A percentile compares a stretch with the other conserved stretches of the same genome.
Conservation (phyloP, 2,329 filamentous ascomycete genomes). For the Epichloe sp. region DNA sequence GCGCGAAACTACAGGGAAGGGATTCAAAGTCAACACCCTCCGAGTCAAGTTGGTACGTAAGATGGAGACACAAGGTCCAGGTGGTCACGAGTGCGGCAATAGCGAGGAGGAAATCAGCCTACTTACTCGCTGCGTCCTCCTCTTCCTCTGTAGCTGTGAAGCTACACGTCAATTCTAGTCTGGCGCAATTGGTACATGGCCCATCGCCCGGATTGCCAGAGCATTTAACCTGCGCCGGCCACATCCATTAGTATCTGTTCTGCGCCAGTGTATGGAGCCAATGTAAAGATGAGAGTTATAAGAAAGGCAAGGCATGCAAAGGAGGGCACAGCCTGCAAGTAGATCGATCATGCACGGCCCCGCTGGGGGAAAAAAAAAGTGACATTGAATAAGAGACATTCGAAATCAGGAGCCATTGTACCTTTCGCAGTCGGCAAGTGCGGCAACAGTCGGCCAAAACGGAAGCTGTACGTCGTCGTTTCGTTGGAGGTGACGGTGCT, state of each 20-base stretch:
- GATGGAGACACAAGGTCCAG: not conserved
- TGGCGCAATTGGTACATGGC: constrained; percentile 24
- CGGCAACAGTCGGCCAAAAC: constrained; percentile 20
- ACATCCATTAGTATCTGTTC: not conserved
- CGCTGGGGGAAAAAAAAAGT: not conserved
- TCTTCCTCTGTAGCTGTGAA: constrained; percentile 16
- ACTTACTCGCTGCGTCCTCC: constrained; percentile 12
- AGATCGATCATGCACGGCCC: no score
- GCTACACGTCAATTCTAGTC: constrained; percentile 24
- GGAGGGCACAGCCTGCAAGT: no score
- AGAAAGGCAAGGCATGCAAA: no score
- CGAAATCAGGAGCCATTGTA: constrained; percentile 8
- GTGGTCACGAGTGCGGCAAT: not conserved
- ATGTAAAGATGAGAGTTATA: no score
- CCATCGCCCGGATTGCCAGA: constrained; percentile 22
- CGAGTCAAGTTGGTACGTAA: not conserved
- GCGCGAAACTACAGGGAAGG: constrained; percentile 18
- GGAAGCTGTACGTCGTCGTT: constrained; percentile 19
- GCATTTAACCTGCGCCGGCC: constrained; percentile 26
- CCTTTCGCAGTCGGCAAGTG: constrained; percentile 26
- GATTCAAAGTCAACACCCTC: not conserved
- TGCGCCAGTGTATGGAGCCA: not conserved
- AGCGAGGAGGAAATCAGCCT: not conserved
- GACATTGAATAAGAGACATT: not conserved
- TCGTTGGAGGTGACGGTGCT: constrained; percentile 13